A percentile compares a stretch with the other conserved stretches of the same genome.
Evolutionary conservation across 352 stramenopile species (phyloP).

Genomic region (Thraustochytrium sp.): DNA sequence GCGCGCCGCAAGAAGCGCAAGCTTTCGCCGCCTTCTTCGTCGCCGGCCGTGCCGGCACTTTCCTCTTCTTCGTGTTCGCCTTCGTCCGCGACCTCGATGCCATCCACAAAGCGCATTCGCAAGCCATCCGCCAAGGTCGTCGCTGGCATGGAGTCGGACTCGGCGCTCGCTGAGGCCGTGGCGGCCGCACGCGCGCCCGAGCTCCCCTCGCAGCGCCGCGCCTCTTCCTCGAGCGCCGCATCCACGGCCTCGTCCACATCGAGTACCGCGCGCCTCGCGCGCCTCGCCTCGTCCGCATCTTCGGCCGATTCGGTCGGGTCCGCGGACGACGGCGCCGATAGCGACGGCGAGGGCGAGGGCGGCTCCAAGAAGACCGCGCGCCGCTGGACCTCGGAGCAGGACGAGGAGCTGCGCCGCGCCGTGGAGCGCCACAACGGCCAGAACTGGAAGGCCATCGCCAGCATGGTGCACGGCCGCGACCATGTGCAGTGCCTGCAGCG

Average conservation of each 20-base stretch:
- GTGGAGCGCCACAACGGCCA: slow-evolving; percentile 73
- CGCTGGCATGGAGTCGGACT: too few relatives aligned
- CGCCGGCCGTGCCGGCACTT: too few relatives aligned
- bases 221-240: too few relatives aligned
- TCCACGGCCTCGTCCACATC: too few relatives aligned
- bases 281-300: not conserved
- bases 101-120: too few relatives aligned
- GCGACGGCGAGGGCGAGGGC: not conserved
- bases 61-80: too few relatives aligned
- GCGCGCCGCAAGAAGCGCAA: not conserved
- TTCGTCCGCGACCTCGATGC: not conserved
- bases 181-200: too few relatives aligned
- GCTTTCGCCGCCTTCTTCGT: not conserved
- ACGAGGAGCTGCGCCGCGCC: slow-evolving; percentile 68
- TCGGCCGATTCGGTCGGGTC: not conserved
- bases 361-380: slow-evolving; percentile 25
- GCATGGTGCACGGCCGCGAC: slow-evolving; percentile 69
- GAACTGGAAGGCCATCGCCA: slow-evolving; percentile 79
- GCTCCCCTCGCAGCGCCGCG: too few relatives aligned
- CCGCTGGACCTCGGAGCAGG: slow-evolving; percentile 76
- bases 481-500: slow-evolving; percentile 77
- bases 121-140: too few relatives aligned
- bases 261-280: too few relatives aligned
- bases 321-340: not conserved
- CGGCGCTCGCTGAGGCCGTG: too few relatives aligned